phyloP scores from a whole-genome alignment of 805 yeast genomes.

The Saccharomycopsis malanga region DNA sequence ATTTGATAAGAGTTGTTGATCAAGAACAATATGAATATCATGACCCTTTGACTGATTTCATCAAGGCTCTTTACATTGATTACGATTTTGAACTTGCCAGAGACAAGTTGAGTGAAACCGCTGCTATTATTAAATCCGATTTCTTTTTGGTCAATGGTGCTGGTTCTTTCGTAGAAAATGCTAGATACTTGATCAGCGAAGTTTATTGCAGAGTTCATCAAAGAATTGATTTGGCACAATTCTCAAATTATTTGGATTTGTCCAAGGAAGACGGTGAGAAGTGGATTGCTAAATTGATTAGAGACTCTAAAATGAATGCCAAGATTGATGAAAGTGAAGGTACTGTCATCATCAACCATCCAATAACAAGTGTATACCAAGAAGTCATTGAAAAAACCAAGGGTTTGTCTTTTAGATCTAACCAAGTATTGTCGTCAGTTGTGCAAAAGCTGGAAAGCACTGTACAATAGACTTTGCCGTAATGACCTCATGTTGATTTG shows the following conservation, averaged over 20 bases:
- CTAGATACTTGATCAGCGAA: slow-evolving; percentile 46
- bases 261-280: slow-evolving; percentile 42
- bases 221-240: slow-evolving; percentile 38
- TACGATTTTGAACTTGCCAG: slow-evolving; percentile 53
- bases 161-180: slow-evolving; percentile 37
- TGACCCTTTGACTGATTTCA: slow-evolving; percentile 56
- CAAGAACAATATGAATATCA: slow-evolving; percentile 59
- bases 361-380: slow-evolving; percentile 52
- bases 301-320: slow-evolving; percentile 46
- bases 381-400: slow-evolving; percentile 64
- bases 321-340: slow-evolving; percentile 47
- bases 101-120: slow-evolving; percentile 40
- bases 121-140: slow-evolving; percentile 44
- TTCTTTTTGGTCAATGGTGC: slow-evolving; percentile 43
- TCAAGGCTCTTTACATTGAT: slow-evolving; percentile 48
- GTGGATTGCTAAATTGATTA: slow-evolving; percentile 44
- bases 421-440: slow-evolving; percentile 46
- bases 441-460: slow-evolving; percentile 28
- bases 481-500: not conserved
- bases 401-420: slow-evolving; percentile 52
- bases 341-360: slow-evolving; percentile 47
- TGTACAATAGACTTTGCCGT: slow-evolving; percentile 5
- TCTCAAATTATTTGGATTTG: slow-evolving; percentile 40
- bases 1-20: slow-evolving; percentile 47
- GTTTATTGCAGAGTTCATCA: slow-evolving; percentile 49